Evolutionary conservation across 176 grass and related monocot genomes (phyloP), one percentile per base, ranked within the genome.

Genomic region (Puccinellia tenuiflora): DNA sequence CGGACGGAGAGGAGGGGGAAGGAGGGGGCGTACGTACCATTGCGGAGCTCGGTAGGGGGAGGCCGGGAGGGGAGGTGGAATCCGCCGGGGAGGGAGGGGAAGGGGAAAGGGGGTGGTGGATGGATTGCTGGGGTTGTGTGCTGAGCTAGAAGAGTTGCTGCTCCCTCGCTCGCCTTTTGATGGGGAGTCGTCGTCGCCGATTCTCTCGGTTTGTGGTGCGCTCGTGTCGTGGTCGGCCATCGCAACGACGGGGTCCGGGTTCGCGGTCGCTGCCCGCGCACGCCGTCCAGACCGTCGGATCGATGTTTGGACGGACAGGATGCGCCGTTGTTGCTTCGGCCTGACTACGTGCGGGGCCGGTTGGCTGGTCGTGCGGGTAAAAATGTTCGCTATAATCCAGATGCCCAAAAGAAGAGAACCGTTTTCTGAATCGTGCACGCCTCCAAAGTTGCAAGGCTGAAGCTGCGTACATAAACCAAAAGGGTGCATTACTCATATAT

Each of bases 121-220:
- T 43, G 20, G 67, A 42, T 68, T 71, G 52, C 6, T 57, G 69
- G 40, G 68, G 69, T 48, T 48, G 42, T 73, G 70, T 72, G 68
- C 68, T 46, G 22, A 50, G 42, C 11, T 29, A 28, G 20, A n/a
- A n/a, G n/a, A 7, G 21, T 16, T 62, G 60, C 70, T 72, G 68
- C 13, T 30, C 26, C 14, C 61, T 64, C 60, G 61, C 60, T 31
- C 60, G 22, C 42, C 20, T 86, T 90, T 78, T 72, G 88, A 90
- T 82, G 79, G 17, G 77, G 13, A 85, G 88, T 86, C 72, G 72
- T 65, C 83, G 78, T n/a, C n/a, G n/a, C 45, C 65, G 34, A 61
- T 61, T 61, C 57, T 13, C 28, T 31, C n/a, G 42, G 17, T 30
- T 0, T 61, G 76, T 61, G 42, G 76, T 20, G 31, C 5, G 31